Conservation (phyloP, 441 rosid genomes). For the Pelargonium australe region DNA sequence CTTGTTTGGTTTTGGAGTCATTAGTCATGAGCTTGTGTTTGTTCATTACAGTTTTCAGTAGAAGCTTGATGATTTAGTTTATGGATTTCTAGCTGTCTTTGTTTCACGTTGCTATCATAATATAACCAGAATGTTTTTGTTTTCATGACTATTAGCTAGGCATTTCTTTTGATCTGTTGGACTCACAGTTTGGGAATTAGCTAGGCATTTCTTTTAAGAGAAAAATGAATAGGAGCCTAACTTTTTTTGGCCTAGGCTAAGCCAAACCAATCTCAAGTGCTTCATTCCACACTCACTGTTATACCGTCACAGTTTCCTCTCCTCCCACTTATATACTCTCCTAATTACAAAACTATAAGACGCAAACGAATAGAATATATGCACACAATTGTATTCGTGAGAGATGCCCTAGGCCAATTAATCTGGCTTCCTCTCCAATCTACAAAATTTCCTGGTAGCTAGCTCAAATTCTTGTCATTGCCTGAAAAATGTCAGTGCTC, state of each 20-base stretch:
- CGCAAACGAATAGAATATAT: not conserved
- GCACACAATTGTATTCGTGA: not conserved
- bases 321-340: not conserved
- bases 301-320: not conserved
- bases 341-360: not conserved
- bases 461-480: slow-evolving; percentile 11
- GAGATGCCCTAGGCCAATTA: not conserved
- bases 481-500: not conserved
- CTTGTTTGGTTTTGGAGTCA: not conserved
- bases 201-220: too few species aligned
- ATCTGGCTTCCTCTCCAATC: not conserved
- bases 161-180: not conserved
- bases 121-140: not conserved
- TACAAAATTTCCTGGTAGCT: not conserved
- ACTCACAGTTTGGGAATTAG: too few species aligned
- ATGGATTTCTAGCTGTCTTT: not conserved
- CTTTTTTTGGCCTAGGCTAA: too few species aligned
- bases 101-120: not conserved
- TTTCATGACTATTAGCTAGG: not conserved
- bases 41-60: not conserved
- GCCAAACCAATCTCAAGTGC: too few species aligned
- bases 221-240: too few species aligned
- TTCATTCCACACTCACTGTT: too few species aligned
- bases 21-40: not conserved
- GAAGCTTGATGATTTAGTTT: not conserved